A percentile compares a stretch with the other conserved stretches of the same genome.
Conservation (phyloP, 2,329 filamentous ascomycete species). For the Tolypocladium amazonense region DNA sequence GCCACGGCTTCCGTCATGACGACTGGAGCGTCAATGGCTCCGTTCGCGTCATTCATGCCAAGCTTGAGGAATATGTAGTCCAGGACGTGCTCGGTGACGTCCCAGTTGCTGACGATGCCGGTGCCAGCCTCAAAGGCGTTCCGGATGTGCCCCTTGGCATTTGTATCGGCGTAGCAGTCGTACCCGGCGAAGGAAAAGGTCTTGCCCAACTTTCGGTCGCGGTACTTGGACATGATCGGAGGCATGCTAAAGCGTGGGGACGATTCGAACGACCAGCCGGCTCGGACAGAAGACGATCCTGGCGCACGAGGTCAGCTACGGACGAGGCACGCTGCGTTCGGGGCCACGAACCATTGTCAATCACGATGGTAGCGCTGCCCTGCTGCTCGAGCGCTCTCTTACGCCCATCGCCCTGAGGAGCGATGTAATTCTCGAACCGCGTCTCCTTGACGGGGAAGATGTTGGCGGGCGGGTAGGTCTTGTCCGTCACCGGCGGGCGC, state of each 20-base stretch:
- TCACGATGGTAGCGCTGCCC: slow-evolving; percentile 71
- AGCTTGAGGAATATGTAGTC: slow-evolving; percentile 95
- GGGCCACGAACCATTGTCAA: slow-evolving; percentile 76
- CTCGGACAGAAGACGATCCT: slow-evolving; percentile 84
- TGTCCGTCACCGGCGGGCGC: slow-evolving; percentile 22
- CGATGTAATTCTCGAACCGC: slow-evolving; percentile 45
- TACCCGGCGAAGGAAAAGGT: slow-evolving; percentile 87
- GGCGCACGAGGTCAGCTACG: slow-evolving; percentile 6
- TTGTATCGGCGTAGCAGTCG: slow-evolving; percentile 92
- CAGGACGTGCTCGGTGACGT: slow-evolving; percentile 87
- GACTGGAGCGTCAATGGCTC: slow-evolving; percentile 71
- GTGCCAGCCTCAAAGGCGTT: slow-evolving; percentile 85
- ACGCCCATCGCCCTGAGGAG: slow-evolving; percentile 56
- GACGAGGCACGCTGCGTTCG: neutral
- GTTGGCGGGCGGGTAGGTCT: slow-evolving; percentile 40
- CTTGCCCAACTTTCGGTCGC: slow-evolving; percentile 85
- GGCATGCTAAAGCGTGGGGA: slow-evolving; percentile 71
- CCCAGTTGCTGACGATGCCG: slow-evolving; percentile 93
- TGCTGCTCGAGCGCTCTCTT: slow-evolving; percentile 51
- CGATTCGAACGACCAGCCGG: slow-evolving; percentile 90
- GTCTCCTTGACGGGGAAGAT: slow-evolving; percentile 53
- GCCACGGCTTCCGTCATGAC: slow-evolving; percentile 95
- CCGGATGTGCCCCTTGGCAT: slow-evolving; percentile 79
- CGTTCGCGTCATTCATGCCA: slow-evolving; percentile 67
- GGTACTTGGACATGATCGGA: slow-evolving; percentile 89